Conservation (phyloP, 768 basidiomycete genomes). For the Galerina marginata region DNA sequence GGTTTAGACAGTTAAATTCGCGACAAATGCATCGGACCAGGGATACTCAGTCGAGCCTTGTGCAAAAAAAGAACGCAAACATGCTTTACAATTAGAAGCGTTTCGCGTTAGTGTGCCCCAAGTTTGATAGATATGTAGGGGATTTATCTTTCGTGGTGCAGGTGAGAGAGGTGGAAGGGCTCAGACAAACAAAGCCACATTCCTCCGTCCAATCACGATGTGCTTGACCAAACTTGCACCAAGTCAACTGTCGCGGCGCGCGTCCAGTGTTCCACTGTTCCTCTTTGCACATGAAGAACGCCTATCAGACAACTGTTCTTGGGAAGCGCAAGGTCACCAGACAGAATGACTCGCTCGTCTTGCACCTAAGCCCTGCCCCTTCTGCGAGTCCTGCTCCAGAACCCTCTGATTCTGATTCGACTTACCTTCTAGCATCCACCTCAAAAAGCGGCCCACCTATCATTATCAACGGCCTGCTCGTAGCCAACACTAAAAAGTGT, state of each 20-base stretch:
- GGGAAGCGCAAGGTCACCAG: constrained; percentile 52
- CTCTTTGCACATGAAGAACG: constrained; percentile 14
- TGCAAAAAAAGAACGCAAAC: too few relatives aligned
- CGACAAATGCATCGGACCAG: too few relatives aligned
- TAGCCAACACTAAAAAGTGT: constrained; percentile 49
- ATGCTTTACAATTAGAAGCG: too few relatives aligned
- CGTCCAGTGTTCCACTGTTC: neutral
- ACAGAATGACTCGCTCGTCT: constrained; percentile 27
- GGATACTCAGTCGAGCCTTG: too few relatives aligned
- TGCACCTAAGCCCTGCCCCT: constrained; percentile 39
- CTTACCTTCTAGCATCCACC: constrained; percentile 21
- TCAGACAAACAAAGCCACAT: constrained; percentile 4
- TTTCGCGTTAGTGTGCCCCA: too few relatives aligned
- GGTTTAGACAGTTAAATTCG: too few relatives aligned
- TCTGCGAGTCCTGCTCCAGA: constrained; percentile 21
- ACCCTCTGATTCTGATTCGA: constrained; percentile 35
- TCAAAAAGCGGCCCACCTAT: constrained; percentile 28
- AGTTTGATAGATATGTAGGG: too few relatives aligned
- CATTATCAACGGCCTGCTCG: constrained; percentile 47
- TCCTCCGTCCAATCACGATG: neutral
- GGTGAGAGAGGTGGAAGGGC: too few relatives aligned
- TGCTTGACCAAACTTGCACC: neutral
- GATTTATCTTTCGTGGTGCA: too few relatives aligned
- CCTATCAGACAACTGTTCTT: constrained; percentile 36
- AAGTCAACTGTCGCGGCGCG: neutral